Base-by-base conservation (phyloP, 208 protist genomes). In the Trypanosoma grayi region DNA sequence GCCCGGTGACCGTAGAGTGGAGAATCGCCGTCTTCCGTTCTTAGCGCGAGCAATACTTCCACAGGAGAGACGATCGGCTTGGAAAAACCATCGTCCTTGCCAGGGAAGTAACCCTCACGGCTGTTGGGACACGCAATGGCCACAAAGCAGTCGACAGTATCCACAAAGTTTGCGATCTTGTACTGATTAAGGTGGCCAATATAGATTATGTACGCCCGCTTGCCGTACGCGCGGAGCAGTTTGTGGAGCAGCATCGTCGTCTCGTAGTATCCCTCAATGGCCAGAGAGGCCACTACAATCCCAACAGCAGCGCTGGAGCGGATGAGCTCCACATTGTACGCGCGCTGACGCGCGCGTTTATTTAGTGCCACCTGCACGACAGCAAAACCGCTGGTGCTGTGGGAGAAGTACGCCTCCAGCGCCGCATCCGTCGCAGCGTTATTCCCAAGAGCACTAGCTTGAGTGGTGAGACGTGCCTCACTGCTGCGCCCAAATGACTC, bases 121-220 rank as follows among this genome's bases (percentile, higher is more conserved):
- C 80, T 93, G 64, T 95, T 85, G 2, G 87, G 88, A 59, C 93
- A 97, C 28, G 85, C 83, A 48, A 97, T 79, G 5, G 68, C 75
- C 0, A 90, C 83, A 61, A 94, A 96, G 65, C 85, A 86, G 39
- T 97, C 91, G 5, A 96, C 86, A 4, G 81, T 83, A 61, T 96
- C 85, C 0, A 80, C 79, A 71, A 96, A 97, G 60, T 97, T 97
- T 8, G 87, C 87, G 8, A 97, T 66, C 61, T 97, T 97, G 60
- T 83, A 94, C 61, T 93, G 79, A 60, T 97, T 97, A 10, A 96
- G 60, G 65, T 97, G 91, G 2, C 93, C 93, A 28, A 97, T 75
- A 52, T 94, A 94, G 40, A 97, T 79, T 33, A 96, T 71, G 71
- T 96, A 95, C 30, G 77, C 66, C 27, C 87, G 81, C 63, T 90